Base-by-base conservation (phyloP, 805 yeast genomes). In the Nakazawaea ishiwadae region DNA sequence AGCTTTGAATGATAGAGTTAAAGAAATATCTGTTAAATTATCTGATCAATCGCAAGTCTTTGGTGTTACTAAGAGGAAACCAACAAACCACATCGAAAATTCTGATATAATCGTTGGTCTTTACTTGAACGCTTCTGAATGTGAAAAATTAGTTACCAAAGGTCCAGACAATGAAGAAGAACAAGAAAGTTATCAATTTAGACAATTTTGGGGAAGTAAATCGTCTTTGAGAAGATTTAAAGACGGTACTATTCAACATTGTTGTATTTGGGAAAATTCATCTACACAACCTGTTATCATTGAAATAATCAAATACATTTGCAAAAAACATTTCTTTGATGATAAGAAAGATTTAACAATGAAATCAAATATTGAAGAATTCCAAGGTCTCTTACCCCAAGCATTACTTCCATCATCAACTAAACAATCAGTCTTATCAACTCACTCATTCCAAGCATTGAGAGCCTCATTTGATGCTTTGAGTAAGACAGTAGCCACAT, bases 191-290 rank as follows among this genome's bases (percentile, higher is more conserved):
- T 65, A 74, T 5, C 69, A 73, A 41, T 93, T 93, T 66, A 77
- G 84, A 50, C 65, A 76, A 5, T 90, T 93, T 56, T 93, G 99
- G 99, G 97, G 97, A 9, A 55, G 74, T 8, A 82, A 77, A 49
- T 79, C 95, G 0, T 86, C 93, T 11, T 69, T 93, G 42, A 79
- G 99, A 68, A 78, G 93, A 58, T 93, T 91, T 66, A 89, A 86
- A 55, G 96, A 93, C 62, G 97, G 97, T 29, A 70, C 83, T 4
- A 89, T 93, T 45, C 81, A 79, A 47, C 95, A 93, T 62, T 85
- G 96, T 58, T 95, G 93, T 42, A 83, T 89, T 23, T 93, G 98
- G 98, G 62, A 67, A 4, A 65, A 75, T 4, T 66, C 75, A 5
- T 61, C 75, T 16, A 64, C 68, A 17, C 81, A 77, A 42, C 83